Base-by-base conservation (phyloP, 371 early-diverging fungal species). In the Mortierella sp. region DNA sequence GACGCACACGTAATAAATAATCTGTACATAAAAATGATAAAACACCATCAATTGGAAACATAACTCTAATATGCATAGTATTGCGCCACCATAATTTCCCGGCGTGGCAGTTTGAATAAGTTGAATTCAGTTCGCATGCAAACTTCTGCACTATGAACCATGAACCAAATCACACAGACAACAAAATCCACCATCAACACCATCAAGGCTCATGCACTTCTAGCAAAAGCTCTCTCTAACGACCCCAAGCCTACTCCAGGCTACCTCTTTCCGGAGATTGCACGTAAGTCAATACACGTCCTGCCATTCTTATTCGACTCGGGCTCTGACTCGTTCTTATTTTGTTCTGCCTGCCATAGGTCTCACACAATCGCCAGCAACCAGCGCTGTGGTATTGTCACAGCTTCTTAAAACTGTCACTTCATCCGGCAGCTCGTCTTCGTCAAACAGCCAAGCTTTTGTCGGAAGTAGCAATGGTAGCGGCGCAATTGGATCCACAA, bases 171-270 rank as follows among this genome's bases (percentile, higher is more conserved):
- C 12, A 61, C 75, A 1, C 69, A 75, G 32, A 52, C 76, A 20
- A 74, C 79, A 12, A 62, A 58, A 24, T 59, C 80, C 5, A 75
- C 80, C 70, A 76, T 76, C 62, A 62, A 64, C 62, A 63, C 76
- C 61, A 73, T 83, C 64, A 75, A 72, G 58, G 35, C 73, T 8
- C 73, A 75, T 66, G 70, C 83, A 9, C 73, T 81, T 39, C 43
- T 81, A 47, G 54, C 76, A 26, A 81, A 81, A 66, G 83, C 83
- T 3, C 52, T 75, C 24, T 62, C 73, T 0, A 76, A 76, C 51
- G 83, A 83, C 68, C 14, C 76, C 8, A 83, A 83, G 28, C 83
- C 83, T 14, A 83, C 83, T 0, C 83, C 83, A 3, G 83, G 83
- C 26, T 83, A 83, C 71, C 71, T 83, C 66, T 83, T 83, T 35